These are phyloP conservation scores for Ensete glaucum DNA, from an alignment of 176 grass and related monocot species.

Conservation along the genomic window DNA sequence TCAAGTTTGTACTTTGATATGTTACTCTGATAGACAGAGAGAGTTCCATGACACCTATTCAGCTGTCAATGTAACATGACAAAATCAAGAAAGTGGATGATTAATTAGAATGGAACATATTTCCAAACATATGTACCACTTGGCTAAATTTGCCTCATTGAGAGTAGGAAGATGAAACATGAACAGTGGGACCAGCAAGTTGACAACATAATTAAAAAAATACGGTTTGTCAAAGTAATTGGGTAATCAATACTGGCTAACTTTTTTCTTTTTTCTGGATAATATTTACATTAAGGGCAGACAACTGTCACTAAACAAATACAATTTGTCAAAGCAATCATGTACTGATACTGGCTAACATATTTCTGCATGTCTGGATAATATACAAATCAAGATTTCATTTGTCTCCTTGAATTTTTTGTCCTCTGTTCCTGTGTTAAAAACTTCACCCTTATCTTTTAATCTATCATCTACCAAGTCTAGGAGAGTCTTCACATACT, in stretches of 20 bases:
- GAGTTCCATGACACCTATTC: constrained; percentile 84
- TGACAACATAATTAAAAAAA: too few relatives aligned
- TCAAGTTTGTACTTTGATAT: constrained; percentile 84
- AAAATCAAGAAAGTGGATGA: constrained; percentile 13
- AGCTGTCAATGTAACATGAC: constrained; percentile 42
- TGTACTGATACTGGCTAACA: not conserved
- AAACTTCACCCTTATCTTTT: not conserved
- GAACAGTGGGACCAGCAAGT: not conserved
- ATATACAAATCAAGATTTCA: not conserved
- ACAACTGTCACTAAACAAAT: too few relatives aligned
- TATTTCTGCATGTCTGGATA: too few relatives aligned
- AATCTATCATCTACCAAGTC: not conserved
- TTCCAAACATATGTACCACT: not conserved
- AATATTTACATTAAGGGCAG: not conserved
- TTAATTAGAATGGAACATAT: not conserved
- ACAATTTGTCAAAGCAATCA: not conserved
- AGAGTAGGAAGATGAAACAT: not conserved
- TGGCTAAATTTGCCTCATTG: not conserved
- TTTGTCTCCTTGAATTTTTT: not conserved
- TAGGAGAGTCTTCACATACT: not conserved
- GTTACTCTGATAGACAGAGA: constrained; percentile 85
- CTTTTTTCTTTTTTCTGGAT: too few relatives aligned
- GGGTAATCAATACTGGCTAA: not conserved
- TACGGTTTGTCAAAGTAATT: not conserved
- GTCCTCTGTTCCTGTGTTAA: too few relatives aligned